Percentiles rank a stretch among this genome's conserved stretches.
Evolutionary conservation across 1,284 basidiomycete species (phyloP).

Genomic region (Anthracocystis walkeri): DNA sequence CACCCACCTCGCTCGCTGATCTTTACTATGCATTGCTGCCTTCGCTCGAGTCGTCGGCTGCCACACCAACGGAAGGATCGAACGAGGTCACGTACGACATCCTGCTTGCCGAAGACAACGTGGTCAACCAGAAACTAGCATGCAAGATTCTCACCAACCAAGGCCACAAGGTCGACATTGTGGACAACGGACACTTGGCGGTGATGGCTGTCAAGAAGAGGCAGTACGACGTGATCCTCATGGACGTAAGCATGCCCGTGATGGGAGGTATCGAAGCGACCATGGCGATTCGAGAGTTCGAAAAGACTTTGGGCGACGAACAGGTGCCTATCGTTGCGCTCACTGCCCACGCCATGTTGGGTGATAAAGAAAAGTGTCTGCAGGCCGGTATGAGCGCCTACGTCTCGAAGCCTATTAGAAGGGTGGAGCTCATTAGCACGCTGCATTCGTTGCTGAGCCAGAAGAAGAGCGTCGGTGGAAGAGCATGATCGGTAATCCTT

Average conservation of each 20-base stretch:
- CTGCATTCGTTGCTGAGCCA: constrained; percentile 58
- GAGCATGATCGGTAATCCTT: constrained; percentile 15
- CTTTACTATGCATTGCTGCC: constrained; percentile 91
- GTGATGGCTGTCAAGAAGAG: constrained; percentile 87
- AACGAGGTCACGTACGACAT: constrained; percentile 89
- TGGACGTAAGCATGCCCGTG: constrained; percentile 84
- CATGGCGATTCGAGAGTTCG: constrained; percentile 80
- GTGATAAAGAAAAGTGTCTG: constrained; percentile 68
- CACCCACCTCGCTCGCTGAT: constrained; percentile 88
- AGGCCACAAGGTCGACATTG: constrained; percentile 94
- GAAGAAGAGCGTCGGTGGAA: constrained; percentile 40
- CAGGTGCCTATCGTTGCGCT: constrained; percentile 94
- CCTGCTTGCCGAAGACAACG: constrained; percentile 96
- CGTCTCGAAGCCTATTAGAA: constrained; percentile 64
- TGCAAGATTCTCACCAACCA: constrained; percentile 97
- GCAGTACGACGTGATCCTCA: constrained; percentile 78
- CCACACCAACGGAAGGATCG: constrained; percentile 81
- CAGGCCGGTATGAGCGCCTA: constrained; percentile 67
- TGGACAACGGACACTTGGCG: constrained; percentile 93
- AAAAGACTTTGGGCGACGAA: constrained; percentile 79
- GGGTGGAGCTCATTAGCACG: constrained; percentile 64
- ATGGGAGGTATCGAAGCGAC: constrained; percentile 74
- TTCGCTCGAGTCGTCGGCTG: constrained; percentile 91
- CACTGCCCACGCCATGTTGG: constrained; percentile 80
- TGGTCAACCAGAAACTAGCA: constrained; percentile 96